A percentile compares a stretch with the other conserved stretches of the same genome.
These are phyloP conservation scores for Colletotrichum trifolii DNA, from an alignment of 2,329 filamentous ascomycete species.

Conservation along the genomic window DNA sequence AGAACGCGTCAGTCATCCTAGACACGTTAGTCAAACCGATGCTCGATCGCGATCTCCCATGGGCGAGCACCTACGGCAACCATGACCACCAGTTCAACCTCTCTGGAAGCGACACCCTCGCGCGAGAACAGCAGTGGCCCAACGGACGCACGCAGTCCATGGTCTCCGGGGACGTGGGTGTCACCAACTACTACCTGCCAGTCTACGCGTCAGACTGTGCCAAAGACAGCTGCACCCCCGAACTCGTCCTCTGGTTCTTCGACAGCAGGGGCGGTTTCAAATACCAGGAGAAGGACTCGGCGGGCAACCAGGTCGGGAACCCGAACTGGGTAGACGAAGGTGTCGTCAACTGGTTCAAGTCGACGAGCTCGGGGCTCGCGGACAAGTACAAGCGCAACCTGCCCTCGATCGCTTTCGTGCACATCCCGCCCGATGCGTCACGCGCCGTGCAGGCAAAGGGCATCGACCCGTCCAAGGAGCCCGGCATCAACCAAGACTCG, in stretches of 20 bases:
- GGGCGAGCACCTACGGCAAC: conserved; percentile 78
- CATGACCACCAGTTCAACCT: conserved; percentile 73
- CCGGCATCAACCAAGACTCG: conserved; percentile 57
- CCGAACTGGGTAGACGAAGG: conserved; percentile 58
- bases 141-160: conserved; percentile 54
- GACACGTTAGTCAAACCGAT: conserved; percentile 70
- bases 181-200: conserved; percentile 61
- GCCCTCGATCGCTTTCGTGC: conserved; percentile 60
- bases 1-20: conserved; percentile 68
- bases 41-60: conserved; percentile 63
- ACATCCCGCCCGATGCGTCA: conserved; percentile 59
- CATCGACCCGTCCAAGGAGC: conserved; percentile 51
- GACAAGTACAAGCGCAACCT: conserved; percentile 47
- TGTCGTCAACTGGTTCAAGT: conserved; percentile 58
- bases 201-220: conserved; percentile 53
- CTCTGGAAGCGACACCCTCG: conserved; percentile 56
- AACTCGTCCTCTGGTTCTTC: conserved; percentile 76
- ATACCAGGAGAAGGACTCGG: conserved; percentile 52
- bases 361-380: conserved; percentile 45
- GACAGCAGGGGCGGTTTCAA: conserved; percentile 70
- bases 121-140: conserved; percentile 52
- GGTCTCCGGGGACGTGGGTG: conserved; percentile 51
- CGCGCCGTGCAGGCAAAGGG: conserved; percentile 51
- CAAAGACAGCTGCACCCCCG: conserved; percentile 47
- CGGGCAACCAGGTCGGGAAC: conserved; percentile 46